Evolutionary conservation across 805 yeast species (phyloP).

Genomic region (Lachancea thermotolerans): DNA sequence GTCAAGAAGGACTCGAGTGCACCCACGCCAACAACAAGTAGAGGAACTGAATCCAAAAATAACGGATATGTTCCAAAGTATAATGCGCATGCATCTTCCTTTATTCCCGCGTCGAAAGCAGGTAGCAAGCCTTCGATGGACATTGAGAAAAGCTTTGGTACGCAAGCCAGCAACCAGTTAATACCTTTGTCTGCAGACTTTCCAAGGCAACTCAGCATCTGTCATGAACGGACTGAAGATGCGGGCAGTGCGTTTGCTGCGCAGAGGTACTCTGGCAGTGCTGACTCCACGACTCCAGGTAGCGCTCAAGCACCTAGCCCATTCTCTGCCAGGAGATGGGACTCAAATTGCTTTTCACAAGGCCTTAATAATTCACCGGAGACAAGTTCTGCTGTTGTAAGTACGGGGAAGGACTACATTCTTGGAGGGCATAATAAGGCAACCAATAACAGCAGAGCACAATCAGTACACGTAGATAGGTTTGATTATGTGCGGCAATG

Average conservation of each 20-base stretch:
- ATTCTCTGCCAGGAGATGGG: neutral
- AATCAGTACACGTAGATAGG: conserved; percentile 31
- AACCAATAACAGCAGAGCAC: conserved; percentile 29
- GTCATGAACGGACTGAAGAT: neutral
- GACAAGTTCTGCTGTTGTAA: conserved; percentile 16
- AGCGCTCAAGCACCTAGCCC: neutral
- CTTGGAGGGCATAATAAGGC: conserved; percentile 29
- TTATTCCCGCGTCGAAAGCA: conserved; percentile 6
- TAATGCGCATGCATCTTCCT: conserved; percentile 10
- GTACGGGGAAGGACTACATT: conserved; percentile 30
- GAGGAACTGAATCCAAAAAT: neutral
- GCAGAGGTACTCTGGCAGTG: neutral
- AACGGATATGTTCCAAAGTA: neutral
- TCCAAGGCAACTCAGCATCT: neutral
- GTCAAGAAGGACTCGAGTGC: neutral
- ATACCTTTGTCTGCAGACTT: neutral
- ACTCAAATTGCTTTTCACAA: conserved; percentile 3
- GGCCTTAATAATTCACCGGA: conserved; percentile 1
- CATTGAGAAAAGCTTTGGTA: neutral
- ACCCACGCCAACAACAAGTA: neutral
- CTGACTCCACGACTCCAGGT: neutral
- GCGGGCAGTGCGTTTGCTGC: no score
- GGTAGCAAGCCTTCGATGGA: neutral
- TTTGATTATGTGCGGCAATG: conserved; percentile 14
- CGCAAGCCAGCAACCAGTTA: neutral